Base-by-base conservation (phyloP, 2,329 filamentous ascomycete species). In the Microdochium paspali region DNA sequence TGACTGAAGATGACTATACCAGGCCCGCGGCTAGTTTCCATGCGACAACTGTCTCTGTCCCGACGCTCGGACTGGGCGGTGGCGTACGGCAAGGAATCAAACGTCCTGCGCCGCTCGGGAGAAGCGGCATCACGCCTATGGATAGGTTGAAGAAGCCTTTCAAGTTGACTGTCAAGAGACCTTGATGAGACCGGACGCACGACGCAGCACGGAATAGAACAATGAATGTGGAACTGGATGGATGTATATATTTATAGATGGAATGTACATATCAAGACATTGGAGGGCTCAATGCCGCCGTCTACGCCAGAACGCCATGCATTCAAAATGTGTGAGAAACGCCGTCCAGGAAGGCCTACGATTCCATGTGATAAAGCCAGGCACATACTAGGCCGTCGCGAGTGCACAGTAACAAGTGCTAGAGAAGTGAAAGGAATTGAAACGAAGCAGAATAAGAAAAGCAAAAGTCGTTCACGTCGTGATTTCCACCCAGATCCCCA, bases 71-170 rank as follows among this genome's bases (percentile, higher is more conserved):
- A 60, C 54, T 48, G 51, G 59, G 23, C 44, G 66, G 35, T 58
- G 54, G 56, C n/a, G 6, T 40, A 3, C 15, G 35, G 35, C 35
- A 40, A 40, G 49, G 54, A 2, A 58, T 76, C 45, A 69, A 70
- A 54, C 67, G 71, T 47, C 71, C 73, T 2, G 63, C 66, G 1
- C 67, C 67, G 0, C 54, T 78, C 4, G 58, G 61, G 18, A 56
- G 62, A 23, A 70, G 67, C 3, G 66, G 69, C 0, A 67, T 75
- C 26, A 65, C 72, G 39, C 70, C 72, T 0, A 69, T 80, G 57
- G 70, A 76, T 45, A 68, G 67, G 53, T 57, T 79, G 44, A 66
- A 68, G 47, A 77, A 72, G 56, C 77, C 77, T 5, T 81, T 80
- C 49, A 79, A 77, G 61, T 62, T 79, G 54, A 79, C 74, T 10